Base-by-base conservation (phyloP, 2,329 filamentous ascomycete species). In the Parascedosporium putredinis region DNA sequence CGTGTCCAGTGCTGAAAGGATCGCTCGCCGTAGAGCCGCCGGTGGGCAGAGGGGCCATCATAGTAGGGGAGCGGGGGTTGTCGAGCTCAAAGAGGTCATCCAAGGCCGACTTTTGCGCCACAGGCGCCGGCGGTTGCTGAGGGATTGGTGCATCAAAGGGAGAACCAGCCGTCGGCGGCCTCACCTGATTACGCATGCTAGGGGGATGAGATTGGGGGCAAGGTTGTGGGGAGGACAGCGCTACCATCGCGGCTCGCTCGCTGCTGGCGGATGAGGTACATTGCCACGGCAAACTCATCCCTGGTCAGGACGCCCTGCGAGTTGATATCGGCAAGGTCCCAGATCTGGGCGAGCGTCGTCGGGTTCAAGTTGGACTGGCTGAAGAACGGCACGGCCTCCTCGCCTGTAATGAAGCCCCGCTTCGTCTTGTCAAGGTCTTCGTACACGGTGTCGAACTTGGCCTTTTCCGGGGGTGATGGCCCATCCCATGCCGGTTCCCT, bases 41-140 rank as follows among this genome's bases (percentile, higher is more conserved):
- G 20, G 89, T 91, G 4, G 81, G 81, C 61, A 87, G 75, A 9
- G 78, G 67, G 14, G 73, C 64, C 56, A 85, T 81, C 33, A 76
- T 67, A 47, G 83, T 76, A 7, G 78, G 71, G 16, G 76, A n/a
- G n/a, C n/a, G 69, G 16, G 76, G 70, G 3, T 71, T 67, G 60
- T 97, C 91, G 18, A 98, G 75, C 1, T 90, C 91, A 61, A 98
- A 97, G 14, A 98, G 71, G 64, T 98, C 93, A 53, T 98, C 91
- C 9, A 94, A 77, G 40, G 91, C 90, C 49, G 91, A 93, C 58
- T 87, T 89, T 3, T 83, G 78, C 23, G 66, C 63, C n/a, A 67
- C 63, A 22, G 65, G 67, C 7, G 65, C 60, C 8, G 65, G 63
- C 18, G 64, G 62, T 3, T 60, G 54, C 20, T 63, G 62, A 10